These are phyloP conservation scores for Paulownia fortunei DNA, from an alignment of 257 asterid species.

Conservation along the genomic window DNA sequence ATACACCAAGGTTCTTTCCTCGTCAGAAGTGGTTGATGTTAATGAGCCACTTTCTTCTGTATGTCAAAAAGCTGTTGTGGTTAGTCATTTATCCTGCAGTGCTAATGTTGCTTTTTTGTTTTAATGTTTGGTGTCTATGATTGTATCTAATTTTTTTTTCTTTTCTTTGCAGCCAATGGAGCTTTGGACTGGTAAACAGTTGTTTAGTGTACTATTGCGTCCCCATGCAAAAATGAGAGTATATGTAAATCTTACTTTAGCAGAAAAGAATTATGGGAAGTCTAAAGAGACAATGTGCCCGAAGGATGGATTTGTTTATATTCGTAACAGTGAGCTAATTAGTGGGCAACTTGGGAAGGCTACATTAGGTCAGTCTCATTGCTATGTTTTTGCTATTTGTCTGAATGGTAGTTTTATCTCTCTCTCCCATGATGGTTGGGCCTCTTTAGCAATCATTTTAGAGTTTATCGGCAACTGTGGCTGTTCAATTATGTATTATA, in stretches of 20 bases:
- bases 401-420: background rate
- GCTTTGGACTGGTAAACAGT: constrained; percentile 98
- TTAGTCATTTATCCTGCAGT: constrained; percentile 15
- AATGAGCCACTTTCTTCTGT: constrained; percentile 23
- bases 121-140: background rate
- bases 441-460: constrained; percentile 15
- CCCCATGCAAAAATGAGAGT: constrained; percentile 83
- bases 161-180: constrained; percentile 77
- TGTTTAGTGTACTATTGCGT: constrained; percentile 76
- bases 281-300: constrained; percentile 83
- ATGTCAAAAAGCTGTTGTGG: background rate
- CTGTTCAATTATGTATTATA: background rate
- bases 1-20: background rate
- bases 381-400: constrained; percentile 27
- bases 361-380: constrained; percentile 73
- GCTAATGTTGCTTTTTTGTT: constrained; percentile 13
- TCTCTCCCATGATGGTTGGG: background rate
- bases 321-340: constrained; percentile 92
- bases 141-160: constrained; percentile 14
- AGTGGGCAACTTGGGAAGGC: constrained; percentile 99
- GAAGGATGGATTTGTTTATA: constrained; percentile 85
- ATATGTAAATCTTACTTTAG: constrained; percentile 76
- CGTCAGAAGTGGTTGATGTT: constrained; percentile 26
- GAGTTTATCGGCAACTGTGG: constrained; percentile 3
- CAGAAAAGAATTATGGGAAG: constrained; percentile 70